A percentile compares a stretch with the other conserved stretches of the same genome.
Conservation (phyloP, 163 green algal genomes). For the Scenedesmus sp. region DNA sequence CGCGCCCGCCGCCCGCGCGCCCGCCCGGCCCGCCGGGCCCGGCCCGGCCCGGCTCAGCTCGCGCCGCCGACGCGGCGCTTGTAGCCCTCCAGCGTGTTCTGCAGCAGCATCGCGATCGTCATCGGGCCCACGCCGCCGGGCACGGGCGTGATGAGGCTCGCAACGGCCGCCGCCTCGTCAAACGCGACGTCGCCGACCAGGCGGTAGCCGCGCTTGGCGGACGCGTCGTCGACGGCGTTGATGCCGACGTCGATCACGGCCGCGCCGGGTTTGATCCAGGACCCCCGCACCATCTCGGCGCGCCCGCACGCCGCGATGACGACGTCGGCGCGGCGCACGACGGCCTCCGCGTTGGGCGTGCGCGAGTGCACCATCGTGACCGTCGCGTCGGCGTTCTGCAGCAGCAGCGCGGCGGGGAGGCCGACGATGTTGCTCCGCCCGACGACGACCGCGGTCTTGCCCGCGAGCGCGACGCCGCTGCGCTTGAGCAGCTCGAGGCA, state of each 20-base stretch:
- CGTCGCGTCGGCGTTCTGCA: conserved; percentile 90
- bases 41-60: no score
- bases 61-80: conserved; percentile 36
- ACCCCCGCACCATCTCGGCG: conserved; percentile 81
- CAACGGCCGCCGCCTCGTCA: conserved; percentile 51
- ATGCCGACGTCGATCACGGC: conserved; percentile 98
- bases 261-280: conserved; percentile 96
- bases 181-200: conserved; percentile 71
- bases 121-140: conserved; percentile 98
- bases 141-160: conserved; percentile 79
- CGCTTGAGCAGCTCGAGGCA: conserved; percentile 97
- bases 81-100: conserved; percentile 84
- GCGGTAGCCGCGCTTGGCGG: conserved; percentile 70
- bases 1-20: no score
- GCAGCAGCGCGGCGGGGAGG: conserved; percentile 90
- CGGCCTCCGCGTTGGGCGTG: conserved; percentile 75
- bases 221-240: conserved; percentile 87
- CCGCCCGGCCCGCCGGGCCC: no score
- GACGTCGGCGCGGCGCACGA: conserved; percentile 92
- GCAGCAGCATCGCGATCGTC: conserved; percentile 75
- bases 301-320: conserved; percentile 92
- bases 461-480: conserved; percentile 75
- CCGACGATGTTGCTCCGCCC: conserved; percentile 98
- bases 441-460: conserved; percentile 93
- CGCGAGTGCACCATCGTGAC: conserved; percentile 91